Percentiles rank a stretch among this genome's conserved stretches.
Evolutionary conservation across 495 filamentous ascomycete genomes (phyloP).

Genomic region (Ascobolus immersus): DNA sequence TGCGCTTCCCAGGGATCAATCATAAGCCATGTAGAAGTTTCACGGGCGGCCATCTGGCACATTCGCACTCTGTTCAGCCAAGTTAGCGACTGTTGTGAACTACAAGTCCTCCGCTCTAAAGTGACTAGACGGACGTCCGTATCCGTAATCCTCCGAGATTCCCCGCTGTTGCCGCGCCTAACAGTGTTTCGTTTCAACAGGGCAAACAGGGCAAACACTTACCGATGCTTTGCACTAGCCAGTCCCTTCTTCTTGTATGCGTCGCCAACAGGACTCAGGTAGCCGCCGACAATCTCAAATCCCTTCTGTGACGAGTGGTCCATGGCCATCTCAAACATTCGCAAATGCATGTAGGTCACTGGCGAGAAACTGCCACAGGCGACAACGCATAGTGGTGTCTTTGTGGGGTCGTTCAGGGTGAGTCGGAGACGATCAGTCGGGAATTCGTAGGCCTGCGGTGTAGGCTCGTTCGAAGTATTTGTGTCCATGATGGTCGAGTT

Average conservation of each 20-base stretch:
- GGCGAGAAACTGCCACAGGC: slow-evolving; percentile 82
- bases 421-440: slow-evolving; percentile 42
- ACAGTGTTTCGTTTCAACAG: background rate
- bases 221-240: slow-evolving; percentile 48
- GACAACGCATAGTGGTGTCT: slow-evolving; percentile 58
- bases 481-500: too few relatives aligned
- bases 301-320: slow-evolving; percentile 38
- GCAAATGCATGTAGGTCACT: slow-evolving; percentile 64
- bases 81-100: too few relatives aligned
- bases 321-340: slow-evolving; percentile 82
- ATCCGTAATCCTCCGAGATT: background rate
- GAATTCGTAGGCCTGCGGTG: slow-evolving; percentile 39
- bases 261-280: slow-evolving; percentile 55
- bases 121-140: background rate
- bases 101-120: too few relatives aligned
- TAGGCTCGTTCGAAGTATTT: too few relatives aligned
- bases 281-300: slow-evolving; percentile 68
- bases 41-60: slow-evolving; percentile 60
- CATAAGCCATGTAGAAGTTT: slow-evolving; percentile 55
- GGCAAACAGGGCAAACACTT: slow-evolving; percentile 9
- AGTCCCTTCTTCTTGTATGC: slow-evolving; percentile 81
- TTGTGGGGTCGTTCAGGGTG: slow-evolving; percentile 38
- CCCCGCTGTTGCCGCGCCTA: background rate
- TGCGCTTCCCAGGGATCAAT: slow-evolving; percentile 58
- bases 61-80: slow-evolving; percentile 24